Percentiles rank a stretch among this genome's conserved stretches.
Evolutionary conservation across 108 stramenopile genomes (phyloP).

Genomic region (Chaetoceros tenuissimus): DNA sequence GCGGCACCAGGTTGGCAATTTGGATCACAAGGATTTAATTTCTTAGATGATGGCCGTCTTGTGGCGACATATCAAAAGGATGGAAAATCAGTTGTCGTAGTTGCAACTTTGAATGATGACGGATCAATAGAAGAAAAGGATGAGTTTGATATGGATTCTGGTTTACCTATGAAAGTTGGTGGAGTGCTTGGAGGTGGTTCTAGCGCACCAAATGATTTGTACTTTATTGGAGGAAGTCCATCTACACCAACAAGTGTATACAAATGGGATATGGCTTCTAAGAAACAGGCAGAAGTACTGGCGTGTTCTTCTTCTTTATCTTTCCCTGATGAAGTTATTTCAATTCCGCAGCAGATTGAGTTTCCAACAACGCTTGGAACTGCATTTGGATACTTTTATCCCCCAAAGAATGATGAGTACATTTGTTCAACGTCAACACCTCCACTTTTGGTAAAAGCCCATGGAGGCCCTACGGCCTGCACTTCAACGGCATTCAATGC

Average conservation of each 20-base stretch:
- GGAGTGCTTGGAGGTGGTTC: conserved; percentile 17
- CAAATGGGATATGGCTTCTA: conserved; percentile 37
- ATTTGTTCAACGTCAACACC: conserved; percentile 35
- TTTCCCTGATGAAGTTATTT: conserved; percentile 39
- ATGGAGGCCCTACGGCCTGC: conserved; percentile 74
- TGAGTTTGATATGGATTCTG: conserved; percentile 25
- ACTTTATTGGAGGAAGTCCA: conserved; percentile 57
- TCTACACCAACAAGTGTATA: conserved; percentile 40
- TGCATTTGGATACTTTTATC: conserved; percentile 62
- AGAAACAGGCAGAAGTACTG: conserved; percentile 22
- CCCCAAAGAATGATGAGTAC: conserved; percentile 44
- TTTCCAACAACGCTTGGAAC: conserved; percentile 49
- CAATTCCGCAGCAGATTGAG: conserved; percentile 43
- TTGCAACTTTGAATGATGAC: conserved; percentile 25
- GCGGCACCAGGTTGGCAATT: conserved; percentile 54
- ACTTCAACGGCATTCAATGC: conserved; percentile 58
- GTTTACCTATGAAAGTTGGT: conserved; percentile 52
- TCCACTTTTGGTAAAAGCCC: conserved; percentile 74
- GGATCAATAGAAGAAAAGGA: conserved; percentile 13
- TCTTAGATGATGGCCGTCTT: conserved; percentile 49
- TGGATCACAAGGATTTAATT: conserved; percentile 46
- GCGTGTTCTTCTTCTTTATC: conserved; percentile 34
- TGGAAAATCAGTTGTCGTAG: conserved; percentile 33
- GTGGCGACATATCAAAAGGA: conserved; percentile 39
- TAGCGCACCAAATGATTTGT: conserved; percentile 21